phyloP scores from a whole-genome alignment of 1,139 yeast genomes.

The Kodamaea alishanica region DNA sequence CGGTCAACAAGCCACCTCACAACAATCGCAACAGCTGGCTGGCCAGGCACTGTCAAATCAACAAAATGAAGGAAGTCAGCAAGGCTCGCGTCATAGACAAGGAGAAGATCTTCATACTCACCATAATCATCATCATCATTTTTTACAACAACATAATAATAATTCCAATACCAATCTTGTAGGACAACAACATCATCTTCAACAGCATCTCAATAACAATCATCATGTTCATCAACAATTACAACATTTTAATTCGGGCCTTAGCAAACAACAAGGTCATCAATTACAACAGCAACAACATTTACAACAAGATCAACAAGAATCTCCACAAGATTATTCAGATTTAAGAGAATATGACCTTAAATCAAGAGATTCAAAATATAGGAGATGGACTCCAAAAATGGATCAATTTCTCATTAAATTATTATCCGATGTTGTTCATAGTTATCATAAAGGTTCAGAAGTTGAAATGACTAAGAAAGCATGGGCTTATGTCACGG shows the following conservation, averaged over 20 bases:
- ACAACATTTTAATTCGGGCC: neutral
- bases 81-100: slow-evolving; percentile 14
- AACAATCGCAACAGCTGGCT: slow-evolving; percentile 4
- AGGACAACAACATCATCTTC: slow-evolving; percentile 9
- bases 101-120: slow-evolving; percentile 13
- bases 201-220: slow-evolving; percentile 7
- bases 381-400: slow-evolving; percentile 40
- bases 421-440: slow-evolving; percentile 36
- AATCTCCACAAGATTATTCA: slow-evolving; percentile 7
- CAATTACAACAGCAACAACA: slow-evolving; percentile 11
- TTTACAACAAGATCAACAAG: slow-evolving; percentile 9
- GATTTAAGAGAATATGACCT: slow-evolving; percentile 29
- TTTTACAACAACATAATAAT: slow-evolving; percentile 11
- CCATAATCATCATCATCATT: slow-evolving; percentile 4
- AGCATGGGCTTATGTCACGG: slow-evolving; percentile 40
- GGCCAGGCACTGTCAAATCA: slow-evolving; percentile 3
- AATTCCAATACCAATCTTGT: slow-evolving; percentile 14
- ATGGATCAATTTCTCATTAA: slow-evolving; percentile 39
- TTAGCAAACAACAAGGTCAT: slow-evolving; percentile 13
- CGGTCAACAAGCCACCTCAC: slow-evolving; percentile 4
- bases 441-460: slow-evolving; percentile 32
- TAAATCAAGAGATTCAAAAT: slow-evolving; percentile 38
- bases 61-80: slow-evolving; percentile 11
- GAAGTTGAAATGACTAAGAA: slow-evolving; percentile 34
- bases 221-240: slow-evolving; percentile 9